Conservation (phyloP, 2,329 filamentous ascomycete genomes). For the Colletotrichum viniferum region DNA sequence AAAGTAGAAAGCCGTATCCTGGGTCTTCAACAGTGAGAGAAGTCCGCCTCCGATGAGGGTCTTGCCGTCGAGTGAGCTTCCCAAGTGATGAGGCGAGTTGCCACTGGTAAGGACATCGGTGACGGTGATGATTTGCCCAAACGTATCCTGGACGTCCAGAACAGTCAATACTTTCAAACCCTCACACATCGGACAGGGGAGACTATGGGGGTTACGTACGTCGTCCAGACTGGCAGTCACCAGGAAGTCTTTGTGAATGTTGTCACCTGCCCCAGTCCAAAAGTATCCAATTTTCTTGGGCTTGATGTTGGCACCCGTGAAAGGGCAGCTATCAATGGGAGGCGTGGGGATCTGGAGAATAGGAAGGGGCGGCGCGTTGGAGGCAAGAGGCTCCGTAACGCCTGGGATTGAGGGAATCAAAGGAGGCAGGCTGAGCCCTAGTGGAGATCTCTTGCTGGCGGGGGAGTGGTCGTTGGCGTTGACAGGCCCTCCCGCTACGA, state of each 20-base stretch:
- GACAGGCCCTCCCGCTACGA: neutral
- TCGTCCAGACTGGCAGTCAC: neutral
- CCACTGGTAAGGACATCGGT: slow-evolving; percentile 64
- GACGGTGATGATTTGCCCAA: slow-evolving; percentile 56
- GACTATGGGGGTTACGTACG: neutral
- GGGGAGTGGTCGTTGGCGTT: neutral
- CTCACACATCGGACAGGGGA: neutral
- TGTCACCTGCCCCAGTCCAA: neutral
- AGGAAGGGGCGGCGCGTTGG: slow-evolving; percentile 56
- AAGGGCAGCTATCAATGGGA: slow-evolving; percentile 57
- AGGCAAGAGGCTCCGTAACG: slow-evolving; percentile 59
- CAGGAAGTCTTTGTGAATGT: neutral
- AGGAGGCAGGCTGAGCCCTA: slow-evolving; percentile 28
- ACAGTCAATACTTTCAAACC: neutral
- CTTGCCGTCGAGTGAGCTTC: slow-evolving; percentile 59
- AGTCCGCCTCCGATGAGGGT: slow-evolving; percentile 62
- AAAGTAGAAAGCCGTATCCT: slow-evolving; percentile 68
- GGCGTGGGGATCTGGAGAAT: slow-evolving; percentile 65
- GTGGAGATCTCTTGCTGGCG: slow-evolving; percentile 28
- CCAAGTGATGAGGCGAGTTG: slow-evolving; percentile 65
- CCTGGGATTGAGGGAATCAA: slow-evolving; percentile 56
- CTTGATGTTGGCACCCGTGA: slow-evolving; percentile 52
- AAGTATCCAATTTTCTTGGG: neutral
- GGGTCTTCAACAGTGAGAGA: slow-evolving; percentile 62
- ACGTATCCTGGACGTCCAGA: neutral